phyloP scores from a whole-genome alignment of 2,329 filamentous ascomycete genomes.

The Fusarium burgessii region DNA sequence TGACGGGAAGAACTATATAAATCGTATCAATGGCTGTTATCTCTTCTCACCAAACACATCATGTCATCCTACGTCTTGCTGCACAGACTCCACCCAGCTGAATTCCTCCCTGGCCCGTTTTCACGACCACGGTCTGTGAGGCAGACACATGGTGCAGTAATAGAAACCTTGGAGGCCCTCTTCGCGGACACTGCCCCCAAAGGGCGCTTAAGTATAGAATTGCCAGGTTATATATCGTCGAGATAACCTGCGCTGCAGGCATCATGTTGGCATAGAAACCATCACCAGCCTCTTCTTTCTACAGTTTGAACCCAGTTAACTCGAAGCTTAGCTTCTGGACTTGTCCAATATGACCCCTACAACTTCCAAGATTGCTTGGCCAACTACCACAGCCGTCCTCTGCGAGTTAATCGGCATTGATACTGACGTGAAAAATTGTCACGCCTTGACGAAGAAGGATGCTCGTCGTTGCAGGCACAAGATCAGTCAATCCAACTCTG shows the following conservation, averaged over 20 bases:
- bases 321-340: neutral
- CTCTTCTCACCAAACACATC: neutral
- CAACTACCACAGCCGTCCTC: constrained; percentile 11
- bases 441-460: neutral
- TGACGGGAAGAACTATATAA: constrained; percentile 1
- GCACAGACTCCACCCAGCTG: constrained; percentile 26
- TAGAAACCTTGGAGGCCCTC: constrained; percentile 17
- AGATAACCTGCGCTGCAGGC: neutral
- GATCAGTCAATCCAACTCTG: constrained; percentile 15
- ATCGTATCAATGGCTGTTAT: neutral
- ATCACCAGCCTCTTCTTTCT: neutral
- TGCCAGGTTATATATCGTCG: constrained; percentile 34
- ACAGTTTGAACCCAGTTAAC: neutral
- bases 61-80: constrained; percentile 2
- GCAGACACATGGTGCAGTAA: neutral
- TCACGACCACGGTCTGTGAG: constrained; percentile 15
- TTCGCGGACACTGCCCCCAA: constrained; percentile 7
- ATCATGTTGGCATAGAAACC: constrained; percentile 37
- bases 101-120: constrained; percentile 21
- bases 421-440: constrained; percentile 14
- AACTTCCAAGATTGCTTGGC: constrained; percentile 12
- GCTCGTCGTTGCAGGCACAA: neutral
- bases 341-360: constrained; percentile 19
- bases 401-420: constrained; percentile 23
- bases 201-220: constrained; percentile 20